These are phyloP conservation scores for Lachnellula hyalina DNA, from an alignment of 2,329 filamentous ascomycete genomes.

Conservation along the genomic window DNA sequence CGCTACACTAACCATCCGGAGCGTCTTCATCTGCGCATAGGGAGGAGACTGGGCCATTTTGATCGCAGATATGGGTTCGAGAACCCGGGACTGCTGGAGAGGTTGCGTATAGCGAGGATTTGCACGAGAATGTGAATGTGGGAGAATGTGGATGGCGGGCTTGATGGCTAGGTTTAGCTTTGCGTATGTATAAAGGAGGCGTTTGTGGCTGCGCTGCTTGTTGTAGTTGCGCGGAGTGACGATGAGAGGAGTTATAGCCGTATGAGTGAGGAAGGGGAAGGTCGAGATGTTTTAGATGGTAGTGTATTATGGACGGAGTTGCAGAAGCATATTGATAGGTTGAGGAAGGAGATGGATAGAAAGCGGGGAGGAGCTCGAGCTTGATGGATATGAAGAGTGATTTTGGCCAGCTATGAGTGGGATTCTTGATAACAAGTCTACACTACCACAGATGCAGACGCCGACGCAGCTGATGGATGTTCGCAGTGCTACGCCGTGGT, in stretches of 20 bases:
- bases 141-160: slow-evolving; percentile 49
- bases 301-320: slow-evolving; percentile 56
- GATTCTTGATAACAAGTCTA: slow-evolving; percentile 13
- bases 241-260: slow-evolving; percentile 11
- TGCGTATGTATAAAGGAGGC: slow-evolving; percentile 60
- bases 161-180: slow-evolving; percentile 64
- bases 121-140: slow-evolving; percentile 49
- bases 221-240: slow-evolving; percentile 42
- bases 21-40: slow-evolving; percentile 59
- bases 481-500: slow-evolving; percentile 12
- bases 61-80: slow-evolving; percentile 64
- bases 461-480: slow-evolving; percentile 5
- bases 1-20: slow-evolving; percentile 53
- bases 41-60: slow-evolving; percentile 61
- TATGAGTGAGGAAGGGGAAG: not conserved
- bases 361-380: slow-evolving; percentile 9
- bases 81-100: slow-evolving; percentile 48
- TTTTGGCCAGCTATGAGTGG: slow-evolving; percentile 15
- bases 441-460: too few relatives aligned
- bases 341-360: slow-evolving; percentile 54
- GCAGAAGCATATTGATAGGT: slow-evolving; percentile 55
- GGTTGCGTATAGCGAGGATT: slow-evolving; percentile 57
- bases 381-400: slow-evolving; percentile 7
- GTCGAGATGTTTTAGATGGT: slow-evolving; percentile 41
- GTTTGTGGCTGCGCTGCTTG: slow-evolving; percentile 57